Evolutionary conservation across 345 rosid species (phyloP), one percentile per base, ranked within the genome.

Genomic region (Syzygium grande): DNA sequence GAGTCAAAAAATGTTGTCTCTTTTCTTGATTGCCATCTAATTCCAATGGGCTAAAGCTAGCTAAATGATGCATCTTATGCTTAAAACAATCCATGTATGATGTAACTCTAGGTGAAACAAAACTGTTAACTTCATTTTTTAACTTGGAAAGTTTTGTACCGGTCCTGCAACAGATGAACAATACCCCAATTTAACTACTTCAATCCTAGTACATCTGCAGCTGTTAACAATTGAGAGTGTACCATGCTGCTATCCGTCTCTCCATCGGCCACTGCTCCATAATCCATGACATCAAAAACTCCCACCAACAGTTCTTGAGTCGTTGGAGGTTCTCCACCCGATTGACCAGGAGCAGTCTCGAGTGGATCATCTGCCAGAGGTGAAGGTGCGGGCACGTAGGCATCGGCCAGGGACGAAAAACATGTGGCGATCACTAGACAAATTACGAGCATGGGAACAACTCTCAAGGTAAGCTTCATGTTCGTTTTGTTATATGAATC

Each of bases 191-290:
- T 86, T 1, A 22, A 15, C 13, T 22, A 10, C 41, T 77, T 51
- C 49, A 19, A 22, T 58, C 61, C 59, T 17, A 87, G 51, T 7
- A 61, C 17, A 87, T 85, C 49, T 84, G 13, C 19, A 73, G 38
- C 83, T 4, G 49, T 38, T 10, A 73, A 73, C 43, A 21, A 73
- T 73, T 73, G 49, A 38, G 83, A 73, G 38, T 38, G 27, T 41
- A 92, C 95, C 65, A 4, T 49, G 88, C 90, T 90, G 65, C 89
- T 88, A 21, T 94, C 93, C 3, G 89, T 90, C 52, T 56, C 41
- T 19, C 93, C 94, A 59, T 90, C 91, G 13, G 89, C 83, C 17
- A 77, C 84, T 13, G 94, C 95, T 83, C 94, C 94, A 25, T 92
- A 38, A 6, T 90, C 86, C 19, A 84, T 90, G 87, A 94, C 93